Base-by-base conservation (phyloP, 2,329 filamentous ascomycete genomes). In the Daldinia sp. region DNA sequence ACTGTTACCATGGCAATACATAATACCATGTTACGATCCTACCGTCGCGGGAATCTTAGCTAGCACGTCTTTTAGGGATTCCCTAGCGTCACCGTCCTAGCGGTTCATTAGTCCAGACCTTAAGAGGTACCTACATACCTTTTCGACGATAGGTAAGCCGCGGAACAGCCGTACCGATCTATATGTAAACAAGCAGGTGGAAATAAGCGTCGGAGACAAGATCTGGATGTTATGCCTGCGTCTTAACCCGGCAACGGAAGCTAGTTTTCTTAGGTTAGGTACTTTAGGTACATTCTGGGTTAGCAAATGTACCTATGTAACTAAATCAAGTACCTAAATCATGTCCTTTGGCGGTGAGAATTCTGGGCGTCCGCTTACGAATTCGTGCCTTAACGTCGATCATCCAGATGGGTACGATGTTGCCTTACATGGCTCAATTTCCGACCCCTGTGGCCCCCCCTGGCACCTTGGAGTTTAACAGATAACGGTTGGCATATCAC, bases 391-490 rank as follows among this genome's bases (percentile, higher is more conserved):
- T 59, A 10, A 41, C 18, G 58, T 64, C 65, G 61, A 65, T 63
- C 61, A 60, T 35, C 53, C 1, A 41, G 55, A 44, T 60, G 55
- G 13, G 50, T 57, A 37, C 56, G 58, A 65, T 67, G 56, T 67
- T 67, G 60, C 65, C 65, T 65, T 59, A 54, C 64, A 65, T 35
- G 15, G 35, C 55, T 51, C 59, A 65, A 65, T 65, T 59, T 70
- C 58, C 65, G 33, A 63, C 33, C 68, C 68, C 55, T 70, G 68
- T 42, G 63, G 15, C 10, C 35, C 10, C 35, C 35, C 33, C 33
- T 23, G 33, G 33, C 33, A 35, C 30, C 30, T 9, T 37, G 35
- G 10, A 9, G 35, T 6, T 39, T 56, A 56, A 10, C 53, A 42
- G 30, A 54, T 37, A 54, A 37, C n/a, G n/a, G 50, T 20, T 12